phyloP scores from a whole-genome alignment of 1,284 basidiomycete species.

The Cutaneotrichosporon sp. region DNA sequence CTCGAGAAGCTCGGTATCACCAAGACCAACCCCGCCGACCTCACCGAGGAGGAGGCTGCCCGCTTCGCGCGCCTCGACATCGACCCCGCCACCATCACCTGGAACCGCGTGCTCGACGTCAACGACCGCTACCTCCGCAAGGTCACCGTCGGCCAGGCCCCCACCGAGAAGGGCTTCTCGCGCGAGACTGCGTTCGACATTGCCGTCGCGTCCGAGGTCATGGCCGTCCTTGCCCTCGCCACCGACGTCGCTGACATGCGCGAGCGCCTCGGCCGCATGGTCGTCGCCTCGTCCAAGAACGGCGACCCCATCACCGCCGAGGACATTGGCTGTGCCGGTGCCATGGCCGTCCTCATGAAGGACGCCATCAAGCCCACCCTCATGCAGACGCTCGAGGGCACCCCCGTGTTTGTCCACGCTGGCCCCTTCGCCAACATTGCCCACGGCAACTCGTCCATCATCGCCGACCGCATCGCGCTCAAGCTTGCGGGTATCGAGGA shows the following conservation, averaged over 20 bases:
- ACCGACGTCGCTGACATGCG: conserved; percentile 91
- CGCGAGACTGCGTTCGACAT: conserved; percentile 95
- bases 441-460: conserved; percentile 97
- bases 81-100: conserved; percentile 89
- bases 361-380: conserved; percentile 99
- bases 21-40: conserved; percentile 89
- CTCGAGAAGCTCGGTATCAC: conserved; percentile 92
- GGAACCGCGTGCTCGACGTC: conserved; percentile 96
- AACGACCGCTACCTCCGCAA: conserved; percentile 97
- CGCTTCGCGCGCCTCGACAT: conserved; percentile 91
- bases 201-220: conserved; percentile 94
- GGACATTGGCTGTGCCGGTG: conserved; percentile 93
- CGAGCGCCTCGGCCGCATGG: conserved; percentile 66
- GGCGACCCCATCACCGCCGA: conserved; percentile 95
- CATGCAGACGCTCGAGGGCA: conserved; percentile 99
- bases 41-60: conserved; percentile 89
- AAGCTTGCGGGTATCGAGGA: conserved; percentile 97
- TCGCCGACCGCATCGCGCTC: conserved; percentile 92
- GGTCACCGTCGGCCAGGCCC: conserved; percentile 86
- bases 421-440: conserved; percentile 99
- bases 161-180: conserved; percentile 87
- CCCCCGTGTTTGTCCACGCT: conserved; percentile 97
- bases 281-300: conserved; percentile 89
- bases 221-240: conserved; percentile 94
- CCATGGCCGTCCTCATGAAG: conserved; percentile 96